phyloP scores from a whole-genome alignment of 1,284 basidiomycete genomes.

The Schizophyllum amplum region DNA sequence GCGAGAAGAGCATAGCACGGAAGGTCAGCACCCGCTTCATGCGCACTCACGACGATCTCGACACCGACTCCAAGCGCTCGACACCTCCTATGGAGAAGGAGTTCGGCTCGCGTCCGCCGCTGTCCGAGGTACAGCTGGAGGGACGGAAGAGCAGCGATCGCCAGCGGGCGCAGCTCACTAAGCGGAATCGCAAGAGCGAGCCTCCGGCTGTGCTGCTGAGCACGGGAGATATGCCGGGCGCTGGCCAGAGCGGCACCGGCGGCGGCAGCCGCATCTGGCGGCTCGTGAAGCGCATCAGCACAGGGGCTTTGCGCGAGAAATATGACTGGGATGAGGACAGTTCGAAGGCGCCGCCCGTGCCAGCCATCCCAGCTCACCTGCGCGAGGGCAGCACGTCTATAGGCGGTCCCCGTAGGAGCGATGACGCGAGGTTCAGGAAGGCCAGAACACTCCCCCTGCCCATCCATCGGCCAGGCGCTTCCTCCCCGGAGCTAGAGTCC shows the following conservation, averaged over 20 bases:
- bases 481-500: slow-evolving; percentile 35
- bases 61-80: too few species aligned
- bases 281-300: slow-evolving; percentile 61
- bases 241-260: slow-evolving; percentile 18
- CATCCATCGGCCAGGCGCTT: slow-evolving; percentile 30
- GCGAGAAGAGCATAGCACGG: too few species aligned
- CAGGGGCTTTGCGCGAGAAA: slow-evolving; percentile 52
- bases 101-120: too few species aligned
- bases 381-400: not conserved
- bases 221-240: not conserved
- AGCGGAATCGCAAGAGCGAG: too few species aligned
- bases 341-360: slow-evolving; percentile 7
- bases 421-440: not conserved
- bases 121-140: too few species aligned
- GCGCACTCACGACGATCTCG: too few species aligned
- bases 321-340: slow-evolving; percentile 22
- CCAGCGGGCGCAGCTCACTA: too few species aligned
- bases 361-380: slow-evolving; percentile 11
- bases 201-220: too few species aligned
- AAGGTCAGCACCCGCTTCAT: too few species aligned
- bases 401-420: not conserved
- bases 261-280: slow-evolving; percentile 49
- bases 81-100: too few species aligned
- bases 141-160: too few species aligned
- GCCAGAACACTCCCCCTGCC: slow-evolving; percentile 7